Evolutionary conservation across 2,329 filamentous ascomycete species (phyloP).

Genomic region (Penicillium sp.): DNA sequence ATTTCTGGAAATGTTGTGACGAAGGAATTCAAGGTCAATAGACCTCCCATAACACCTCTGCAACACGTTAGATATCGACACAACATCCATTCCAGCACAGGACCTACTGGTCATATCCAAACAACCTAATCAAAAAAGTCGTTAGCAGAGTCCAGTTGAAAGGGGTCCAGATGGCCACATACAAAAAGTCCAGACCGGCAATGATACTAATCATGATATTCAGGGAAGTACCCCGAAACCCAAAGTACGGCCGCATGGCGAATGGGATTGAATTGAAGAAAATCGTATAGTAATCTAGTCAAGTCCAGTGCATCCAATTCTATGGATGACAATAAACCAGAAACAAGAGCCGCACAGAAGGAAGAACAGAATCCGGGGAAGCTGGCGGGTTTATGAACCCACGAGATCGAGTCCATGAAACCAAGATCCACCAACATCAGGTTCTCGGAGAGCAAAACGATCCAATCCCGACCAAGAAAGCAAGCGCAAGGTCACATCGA

Average conservation of each 20-base stretch:
- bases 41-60: constrained; percentile 64
- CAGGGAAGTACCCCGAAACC: constrained; percentile 59
- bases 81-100: no score
- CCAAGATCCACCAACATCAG: constrained; percentile 3
- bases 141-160: constrained; percentile 6
- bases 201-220: constrained; percentile 66
- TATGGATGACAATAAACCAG: neutral
- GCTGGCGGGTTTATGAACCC: constrained; percentile 13
- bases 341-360: constrained; percentile 3
- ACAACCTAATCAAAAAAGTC: constrained; percentile 36
- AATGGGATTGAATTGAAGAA: no score
- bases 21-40: constrained; percentile 63
- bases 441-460: neutral
- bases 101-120: constrained; percentile 59
- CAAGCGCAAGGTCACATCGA: constrained; percentile 5
- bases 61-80: constrained; percentile 6
- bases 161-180: no score
- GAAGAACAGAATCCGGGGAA: constrained; percentile 8
- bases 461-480: neutral
- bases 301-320: no score
- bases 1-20: constrained; percentile 51
- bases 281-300: no score
- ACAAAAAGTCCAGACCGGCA: constrained; percentile 66
- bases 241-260: constrained; percentile 50
- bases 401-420: neutral